Conservation (phyloP, 106 monocot genomes). For the Allium cepa region DNA sequence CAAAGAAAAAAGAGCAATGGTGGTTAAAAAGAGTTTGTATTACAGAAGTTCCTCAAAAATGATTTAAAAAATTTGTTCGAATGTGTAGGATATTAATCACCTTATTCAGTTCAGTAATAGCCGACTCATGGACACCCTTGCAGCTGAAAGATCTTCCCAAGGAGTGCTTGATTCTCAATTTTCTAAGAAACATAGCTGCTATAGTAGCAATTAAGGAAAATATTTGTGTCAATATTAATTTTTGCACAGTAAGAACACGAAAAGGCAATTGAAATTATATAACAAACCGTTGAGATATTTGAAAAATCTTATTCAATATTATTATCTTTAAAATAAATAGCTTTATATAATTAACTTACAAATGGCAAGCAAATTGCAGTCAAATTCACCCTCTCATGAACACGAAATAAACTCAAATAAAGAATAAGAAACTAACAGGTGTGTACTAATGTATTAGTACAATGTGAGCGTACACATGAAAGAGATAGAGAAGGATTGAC, state of each 20-base stretch:
- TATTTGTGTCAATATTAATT: background rate
- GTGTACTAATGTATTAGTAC: too few relatives aligned
- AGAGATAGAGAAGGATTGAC: too few relatives aligned
- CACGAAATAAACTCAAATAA: too few relatives aligned
- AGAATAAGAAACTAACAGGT: too few relatives aligned
- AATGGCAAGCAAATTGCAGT: too few relatives aligned
- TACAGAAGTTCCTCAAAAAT: background rate
- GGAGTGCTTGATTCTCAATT: background rate
- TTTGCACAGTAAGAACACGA: background rate
- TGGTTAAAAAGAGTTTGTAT: background rate
- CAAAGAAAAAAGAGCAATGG: background rate
- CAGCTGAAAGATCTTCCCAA: slow-evolving; percentile 12
- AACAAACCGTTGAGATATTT: too few relatives aligned
- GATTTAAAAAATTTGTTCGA: background rate
- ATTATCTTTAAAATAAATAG: too few relatives aligned
- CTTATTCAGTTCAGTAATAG: slow-evolving; percentile 34
- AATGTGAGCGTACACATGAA: too few relatives aligned
- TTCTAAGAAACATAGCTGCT: slow-evolving; percentile 11
- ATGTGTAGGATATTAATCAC: slow-evolving; percentile 3
- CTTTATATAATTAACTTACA: too few relatives aligned
- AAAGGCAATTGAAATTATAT: background rate
- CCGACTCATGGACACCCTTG: slow-evolving; percentile 8
- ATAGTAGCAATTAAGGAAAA: background rate
- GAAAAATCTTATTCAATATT: too few relatives aligned
- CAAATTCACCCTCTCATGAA: too few relatives aligned